Percentiles rank a stretch among this genome's conserved stretches.
Conservation (phyloP, 164 flowering plant species). For the Houttuynia cordata region DNA sequence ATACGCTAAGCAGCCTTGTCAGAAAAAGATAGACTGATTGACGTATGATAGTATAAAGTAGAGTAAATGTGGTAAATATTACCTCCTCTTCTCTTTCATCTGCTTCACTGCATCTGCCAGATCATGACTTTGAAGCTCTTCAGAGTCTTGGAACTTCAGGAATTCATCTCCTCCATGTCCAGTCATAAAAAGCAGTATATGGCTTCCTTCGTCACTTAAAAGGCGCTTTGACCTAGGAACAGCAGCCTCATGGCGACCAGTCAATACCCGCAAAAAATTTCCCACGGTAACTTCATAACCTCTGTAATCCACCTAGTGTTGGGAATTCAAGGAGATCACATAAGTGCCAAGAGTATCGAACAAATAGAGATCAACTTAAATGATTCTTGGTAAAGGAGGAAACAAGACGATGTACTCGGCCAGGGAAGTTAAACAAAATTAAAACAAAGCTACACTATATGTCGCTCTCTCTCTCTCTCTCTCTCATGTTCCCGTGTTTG, state of each 20-base stretch:
- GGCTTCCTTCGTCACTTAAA: constrained; percentile 97
- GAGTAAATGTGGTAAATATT: not conserved
- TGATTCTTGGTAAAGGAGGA: too few relatives aligned
- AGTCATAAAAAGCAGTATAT: constrained; percentile 93
- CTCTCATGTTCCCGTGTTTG: not conserved
- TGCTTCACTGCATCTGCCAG: constrained; percentile 98
- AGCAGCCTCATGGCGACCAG: constrained; percentile 86
- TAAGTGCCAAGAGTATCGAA: too few relatives aligned
- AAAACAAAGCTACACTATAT: too few relatives aligned
- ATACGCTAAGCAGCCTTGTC: not conserved
- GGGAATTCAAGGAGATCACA: not conserved
- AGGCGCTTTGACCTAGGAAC: constrained; percentile 98
- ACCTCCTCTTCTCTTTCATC: constrained; percentile 97
- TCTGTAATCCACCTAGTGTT: constrained; percentile 80
- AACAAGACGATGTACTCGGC: too few relatives aligned
- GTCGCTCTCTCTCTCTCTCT: too few relatives aligned
- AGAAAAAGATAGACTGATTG: not conserved
- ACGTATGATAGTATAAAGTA: not conserved
- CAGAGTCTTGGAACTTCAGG: constrained; percentile 91
- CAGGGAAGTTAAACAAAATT: too few relatives aligned
- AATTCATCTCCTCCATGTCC: constrained; percentile 99
- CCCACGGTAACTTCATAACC: constrained; percentile 99
- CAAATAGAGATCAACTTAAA: too few relatives aligned
- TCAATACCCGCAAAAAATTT: constrained; percentile 81
- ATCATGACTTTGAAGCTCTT: constrained; percentile 99